These are phyloP conservation scores for Chrysoporthe austroafricana DNA, from an alignment of 2,329 filamentous ascomycete species.

Conservation along the genomic window DNA sequence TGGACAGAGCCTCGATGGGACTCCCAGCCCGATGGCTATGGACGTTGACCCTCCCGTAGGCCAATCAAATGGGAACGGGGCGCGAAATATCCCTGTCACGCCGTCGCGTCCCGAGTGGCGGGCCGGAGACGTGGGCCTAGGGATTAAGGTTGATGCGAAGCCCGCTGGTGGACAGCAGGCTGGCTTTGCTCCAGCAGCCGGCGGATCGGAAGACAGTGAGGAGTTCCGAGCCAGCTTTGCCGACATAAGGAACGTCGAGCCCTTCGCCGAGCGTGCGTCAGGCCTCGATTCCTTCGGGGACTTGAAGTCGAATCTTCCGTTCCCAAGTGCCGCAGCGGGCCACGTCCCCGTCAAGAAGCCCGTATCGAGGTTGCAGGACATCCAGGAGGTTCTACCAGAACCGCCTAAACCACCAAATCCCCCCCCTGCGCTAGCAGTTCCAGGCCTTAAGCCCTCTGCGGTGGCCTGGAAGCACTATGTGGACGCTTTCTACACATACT, in stretches of 20 bases:
- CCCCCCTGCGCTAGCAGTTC: conserved; percentile 47
- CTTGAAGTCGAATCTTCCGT: conserved; percentile 60
- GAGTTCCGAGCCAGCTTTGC: conserved; percentile 58
- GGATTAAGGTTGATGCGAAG: conserved; percentile 32
- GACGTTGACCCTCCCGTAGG: conserved; percentile 62
- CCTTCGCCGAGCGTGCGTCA: conserved; percentile 50
- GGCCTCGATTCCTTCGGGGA: conserved; percentile 60
- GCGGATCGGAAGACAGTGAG: conserved; percentile 60
- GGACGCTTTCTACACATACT: conserved; percentile 57
- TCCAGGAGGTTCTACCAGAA: conserved; percentile 45
- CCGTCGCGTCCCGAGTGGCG: conserved; percentile 64
- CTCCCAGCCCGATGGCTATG: conserved; percentile 62
- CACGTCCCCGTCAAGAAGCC: conserved; percentile 41
- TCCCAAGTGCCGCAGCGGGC: conserved; percentile 55
- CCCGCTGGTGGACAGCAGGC: conserved; percentile 20
- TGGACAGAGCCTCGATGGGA: conserved; percentile 28
- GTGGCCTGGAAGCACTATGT: conserved; percentile 56
- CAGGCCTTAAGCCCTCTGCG: conserved; percentile 48
- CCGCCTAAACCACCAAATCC: conserved; percentile 55
- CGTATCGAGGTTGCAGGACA: conserved; percentile 47
- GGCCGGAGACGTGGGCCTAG: conserved; percentile 49
- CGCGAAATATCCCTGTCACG: conserved; percentile 61
- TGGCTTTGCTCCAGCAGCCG: conserved; percentile 29
- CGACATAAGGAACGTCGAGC: conserved; percentile 60
- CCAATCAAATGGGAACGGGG: conserved; percentile 37